Evolutionary conservation across 1,284 basidiomycete species (phyloP).

Genomic region (Ganoderma lingzhi): DNA sequence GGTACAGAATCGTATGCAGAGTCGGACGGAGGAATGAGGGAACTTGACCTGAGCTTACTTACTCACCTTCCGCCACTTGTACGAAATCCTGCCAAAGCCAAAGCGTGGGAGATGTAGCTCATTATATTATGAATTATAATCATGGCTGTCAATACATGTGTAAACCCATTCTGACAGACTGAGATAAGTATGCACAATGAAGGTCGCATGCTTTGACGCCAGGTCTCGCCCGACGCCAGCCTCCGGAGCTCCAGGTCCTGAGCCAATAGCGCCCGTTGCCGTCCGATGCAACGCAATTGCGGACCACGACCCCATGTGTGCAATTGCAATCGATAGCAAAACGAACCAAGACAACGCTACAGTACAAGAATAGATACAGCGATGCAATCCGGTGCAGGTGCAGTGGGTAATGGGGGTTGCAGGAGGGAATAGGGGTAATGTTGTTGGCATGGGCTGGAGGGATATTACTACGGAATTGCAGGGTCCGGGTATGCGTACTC

Average conservation of each 20-base stretch:
- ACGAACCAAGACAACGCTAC: slow-evolving; percentile 25
- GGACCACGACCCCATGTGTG: slow-evolving; percentile 12
- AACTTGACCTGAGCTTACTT: no score
- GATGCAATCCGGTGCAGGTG: slow-evolving; percentile 10
- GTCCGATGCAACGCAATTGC: neutral
- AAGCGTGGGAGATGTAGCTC: neutral
- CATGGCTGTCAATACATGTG: neutral
- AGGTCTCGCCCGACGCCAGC: no score
- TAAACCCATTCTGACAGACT: neutral
- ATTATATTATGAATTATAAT: no score
- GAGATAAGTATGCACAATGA: no score
- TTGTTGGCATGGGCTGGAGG: slow-evolving; percentile 5
- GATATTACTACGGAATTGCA: slow-evolving; percentile 9
- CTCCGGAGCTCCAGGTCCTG: no score
- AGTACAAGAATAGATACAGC: slow-evolving; percentile 35
- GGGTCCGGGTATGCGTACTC: slow-evolving; percentile 19
- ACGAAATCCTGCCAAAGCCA: neutral
- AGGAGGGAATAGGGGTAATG: neutral
- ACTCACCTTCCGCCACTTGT: neutral
- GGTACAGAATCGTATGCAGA: no score
- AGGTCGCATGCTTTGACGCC: no score
- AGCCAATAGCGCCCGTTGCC: no score
- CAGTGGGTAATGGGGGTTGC: neutral
- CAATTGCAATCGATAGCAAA: slow-evolving; percentile 29
- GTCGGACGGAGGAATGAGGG: no score